These are phyloP conservation scores for Inga oerstediana DNA, from an alignment of 306 rosid genomes.

Conservation along the genomic window DNA sequence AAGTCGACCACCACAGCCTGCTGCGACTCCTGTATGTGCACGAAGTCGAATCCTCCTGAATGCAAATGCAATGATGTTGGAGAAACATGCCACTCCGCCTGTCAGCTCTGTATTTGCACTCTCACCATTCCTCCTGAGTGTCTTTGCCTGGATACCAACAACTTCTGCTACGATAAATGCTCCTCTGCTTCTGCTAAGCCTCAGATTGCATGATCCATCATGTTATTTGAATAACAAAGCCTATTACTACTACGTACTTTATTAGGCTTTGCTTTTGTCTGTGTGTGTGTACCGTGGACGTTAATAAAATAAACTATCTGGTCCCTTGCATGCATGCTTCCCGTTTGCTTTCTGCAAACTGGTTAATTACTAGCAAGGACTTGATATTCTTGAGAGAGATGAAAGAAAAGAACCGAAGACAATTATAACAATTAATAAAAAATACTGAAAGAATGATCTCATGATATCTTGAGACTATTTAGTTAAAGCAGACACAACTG, in stretches of 20 bases:
- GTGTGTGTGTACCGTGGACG: not conserved
- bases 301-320: not conserved
- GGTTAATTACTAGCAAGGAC: not conserved
- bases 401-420: too few relatives aligned
- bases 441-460: too few relatives aligned
- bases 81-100: not conserved
- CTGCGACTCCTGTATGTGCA: not conserved
- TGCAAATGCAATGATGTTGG: not conserved
- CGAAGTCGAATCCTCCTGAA: constrained; percentile 3
- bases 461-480: too few relatives aligned
- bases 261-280: too few relatives aligned
- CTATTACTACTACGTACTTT: too few relatives aligned
- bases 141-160: not conserved
- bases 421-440: too few relatives aligned
- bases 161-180: not conserved
- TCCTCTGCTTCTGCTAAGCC: not conserved
- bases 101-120: not conserved
- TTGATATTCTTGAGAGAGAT: too few relatives aligned
- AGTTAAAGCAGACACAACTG: too few relatives aligned
- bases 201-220: not conserved
- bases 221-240: not conserved
- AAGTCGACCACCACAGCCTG: constrained; percentile 16
- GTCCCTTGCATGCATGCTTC: not conserved
- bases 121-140: not conserved
- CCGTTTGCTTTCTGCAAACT: not conserved